Conservation (phyloP, 2,329 filamentous ascomycete species). For the Pyricularia sp. region DNA sequence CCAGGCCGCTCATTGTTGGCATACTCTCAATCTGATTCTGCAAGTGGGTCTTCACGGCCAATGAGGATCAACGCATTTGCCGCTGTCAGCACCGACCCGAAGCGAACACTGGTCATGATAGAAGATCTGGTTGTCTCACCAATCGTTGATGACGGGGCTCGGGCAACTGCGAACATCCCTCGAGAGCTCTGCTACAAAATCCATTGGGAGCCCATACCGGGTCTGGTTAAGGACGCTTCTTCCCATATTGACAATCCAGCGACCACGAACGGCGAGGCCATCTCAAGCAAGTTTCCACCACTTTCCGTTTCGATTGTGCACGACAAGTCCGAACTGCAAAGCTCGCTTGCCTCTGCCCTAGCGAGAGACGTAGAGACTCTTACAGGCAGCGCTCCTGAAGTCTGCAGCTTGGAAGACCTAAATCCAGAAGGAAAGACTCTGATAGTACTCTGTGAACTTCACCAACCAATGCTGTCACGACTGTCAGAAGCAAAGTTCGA, state of each 20-base stretch:
- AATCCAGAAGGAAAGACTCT: conserved; percentile 22
- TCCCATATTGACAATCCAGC: conserved; percentile 5
- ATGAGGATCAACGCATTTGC: conserved; percentile 24
- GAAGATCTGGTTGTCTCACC: conserved; percentile 26
- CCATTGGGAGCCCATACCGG: conserved; percentile 28
- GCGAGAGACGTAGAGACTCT: conserved; percentile 17
- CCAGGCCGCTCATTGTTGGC: conserved; percentile 20
- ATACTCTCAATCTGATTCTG: conserved; percentile 21
- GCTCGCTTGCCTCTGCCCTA: conserved; percentile 19
- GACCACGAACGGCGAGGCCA: conserved; percentile 2
- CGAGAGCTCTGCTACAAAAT: conserved; percentile 32
- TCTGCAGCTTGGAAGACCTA: conserved; percentile 17
- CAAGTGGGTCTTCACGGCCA: conserved; percentile 17
- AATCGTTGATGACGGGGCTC: conserved; percentile 22
- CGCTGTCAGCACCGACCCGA: conserved; percentile 12
- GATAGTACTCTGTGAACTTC: conserved; percentile 31
- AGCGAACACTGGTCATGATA: conserved; percentile 19
- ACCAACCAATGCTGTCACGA: conserved; percentile 27
- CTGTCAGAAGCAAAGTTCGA: conserved; percentile 25
- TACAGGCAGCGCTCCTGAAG: conserved; percentile 19
- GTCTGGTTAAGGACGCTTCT: conserved; percentile 8
- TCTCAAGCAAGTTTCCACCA: conserved; percentile 11
- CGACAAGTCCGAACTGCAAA: conserved; percentile 18
- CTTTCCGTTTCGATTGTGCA: conserved; percentile 25
- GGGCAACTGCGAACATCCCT: conserved; percentile 13